Evolutionary conservation across 495 filamentous ascomycete species (phyloP).

Genomic region (Talaromyces liani): DNA sequence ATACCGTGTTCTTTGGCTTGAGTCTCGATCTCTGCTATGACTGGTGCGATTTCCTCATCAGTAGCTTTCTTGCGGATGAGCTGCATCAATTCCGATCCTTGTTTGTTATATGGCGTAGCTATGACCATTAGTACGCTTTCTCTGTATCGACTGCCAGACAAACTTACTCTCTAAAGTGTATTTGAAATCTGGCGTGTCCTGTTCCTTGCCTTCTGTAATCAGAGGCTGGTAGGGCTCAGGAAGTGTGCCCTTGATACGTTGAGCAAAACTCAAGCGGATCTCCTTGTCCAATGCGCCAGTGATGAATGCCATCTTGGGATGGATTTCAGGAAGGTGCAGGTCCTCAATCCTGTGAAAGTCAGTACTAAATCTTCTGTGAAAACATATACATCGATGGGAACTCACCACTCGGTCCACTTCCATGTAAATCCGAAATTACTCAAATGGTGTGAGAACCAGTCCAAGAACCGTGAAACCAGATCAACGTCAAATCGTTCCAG

Average conservation of each 20-base stretch:
- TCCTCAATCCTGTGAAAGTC: conserved; percentile 59
- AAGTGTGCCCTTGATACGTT: conserved; percentile 89
- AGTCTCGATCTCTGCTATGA: conserved; percentile 70
- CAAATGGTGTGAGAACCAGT: conserved; percentile 97
- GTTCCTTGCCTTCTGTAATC: conserved; percentile 81
- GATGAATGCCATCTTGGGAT: conserved; percentile 91
- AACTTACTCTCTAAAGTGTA: conserved; percentile 68
- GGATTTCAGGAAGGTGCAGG: conserved; percentile 62
- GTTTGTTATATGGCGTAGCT: conserved; percentile 74
- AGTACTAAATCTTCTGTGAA: conserved; percentile 4
- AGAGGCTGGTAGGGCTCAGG: conserved; percentile 76
- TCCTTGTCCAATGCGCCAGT: conserved; percentile 89
- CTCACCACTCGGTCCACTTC: conserved; percentile 97
- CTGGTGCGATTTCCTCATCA: conserved; percentile 70
- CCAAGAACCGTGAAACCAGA: conserved; percentile 77
- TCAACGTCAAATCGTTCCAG: conserved; percentile 80
- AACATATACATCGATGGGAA: conserved; percentile 8
- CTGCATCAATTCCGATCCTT: conserved; percentile 70
- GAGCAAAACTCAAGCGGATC: conserved; percentile 91
- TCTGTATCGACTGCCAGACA: not conserved
- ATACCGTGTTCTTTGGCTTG: conserved; percentile 59
- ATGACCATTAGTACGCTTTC: not conserved
- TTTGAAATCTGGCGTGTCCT: conserved; percentile 91
- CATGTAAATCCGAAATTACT: conserved; percentile 99
- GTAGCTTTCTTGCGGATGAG: conserved; percentile 77